Conservation (phyloP, 1,139 yeast species). For the Debaryomyces psychrophilus region DNA sequence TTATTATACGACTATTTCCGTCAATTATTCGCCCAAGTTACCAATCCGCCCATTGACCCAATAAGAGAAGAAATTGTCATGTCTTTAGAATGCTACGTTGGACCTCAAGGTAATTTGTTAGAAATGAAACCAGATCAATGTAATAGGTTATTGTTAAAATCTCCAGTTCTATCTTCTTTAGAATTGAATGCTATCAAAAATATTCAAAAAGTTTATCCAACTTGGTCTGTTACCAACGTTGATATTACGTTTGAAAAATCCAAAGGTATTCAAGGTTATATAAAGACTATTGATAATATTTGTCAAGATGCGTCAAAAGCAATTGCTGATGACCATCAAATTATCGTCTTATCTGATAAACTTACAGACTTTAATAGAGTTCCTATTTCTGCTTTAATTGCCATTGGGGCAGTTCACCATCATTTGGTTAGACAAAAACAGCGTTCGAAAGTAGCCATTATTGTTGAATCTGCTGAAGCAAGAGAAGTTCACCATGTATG, state of each 20-base stretch:
- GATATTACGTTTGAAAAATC: constrained; percentile 88
- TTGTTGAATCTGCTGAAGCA: constrained; percentile 95
- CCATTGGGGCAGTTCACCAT: constrained; percentile 97
- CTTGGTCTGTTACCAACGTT: constrained; percentile 80
- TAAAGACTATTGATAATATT: constrained; percentile 80
- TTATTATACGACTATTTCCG: constrained; percentile 91
- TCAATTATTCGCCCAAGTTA: constrained; percentile 96
- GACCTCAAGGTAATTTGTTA: constrained; percentile 94
- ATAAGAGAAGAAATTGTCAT: constrained; percentile 95
- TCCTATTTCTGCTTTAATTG: constrained; percentile 86
- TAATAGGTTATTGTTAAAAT: constrained; percentile 77
- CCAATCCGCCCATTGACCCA: constrained; percentile 98
- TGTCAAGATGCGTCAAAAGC: constrained; percentile 89
- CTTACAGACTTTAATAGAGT: constrained; percentile 62
- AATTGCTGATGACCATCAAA: constrained; percentile 72
- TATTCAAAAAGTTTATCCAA: constrained; percentile 75
- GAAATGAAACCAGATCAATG: constrained; percentile 94
- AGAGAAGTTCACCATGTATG: constrained; percentile 97
- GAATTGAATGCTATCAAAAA: constrained; percentile 76
- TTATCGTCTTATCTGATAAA: constrained; percentile 77
- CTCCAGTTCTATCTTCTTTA: constrained; percentile 77
- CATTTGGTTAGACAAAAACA: constrained; percentile 94
- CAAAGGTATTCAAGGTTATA: constrained; percentile 86
- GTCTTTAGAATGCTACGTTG: constrained; percentile 96
- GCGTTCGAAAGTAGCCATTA: constrained; percentile 90